Evolutionary conservation across 148 eudicot species (phyloP).

Genomic region (Tetragonia tetragonoides): DNA sequence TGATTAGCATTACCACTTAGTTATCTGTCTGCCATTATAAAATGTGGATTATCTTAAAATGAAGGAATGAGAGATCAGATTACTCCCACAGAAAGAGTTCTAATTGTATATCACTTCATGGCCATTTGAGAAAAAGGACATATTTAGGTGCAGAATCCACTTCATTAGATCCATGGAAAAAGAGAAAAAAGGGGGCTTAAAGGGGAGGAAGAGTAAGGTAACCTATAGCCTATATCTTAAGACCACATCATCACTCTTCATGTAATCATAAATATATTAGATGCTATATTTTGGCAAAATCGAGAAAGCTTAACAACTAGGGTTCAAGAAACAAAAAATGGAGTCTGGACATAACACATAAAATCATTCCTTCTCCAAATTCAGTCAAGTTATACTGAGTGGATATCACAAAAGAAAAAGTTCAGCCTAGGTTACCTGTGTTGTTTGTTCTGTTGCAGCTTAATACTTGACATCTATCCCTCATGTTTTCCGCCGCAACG

Average conservation of each 20-base stretch:
- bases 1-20: conserved; percentile 15
- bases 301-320: no score
- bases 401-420: not conserved
- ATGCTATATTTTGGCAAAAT: not conserved
- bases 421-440: conserved; percentile 19
- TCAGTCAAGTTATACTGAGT: not conserved
- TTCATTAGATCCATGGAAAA: conserved; percentile 5
- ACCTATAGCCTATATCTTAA: no score
- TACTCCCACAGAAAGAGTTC: conserved; percentile 12
- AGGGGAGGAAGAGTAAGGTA: not conserved
- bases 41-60: not conserved
- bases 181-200: not conserved
- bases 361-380: not conserved
- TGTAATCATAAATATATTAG: not conserved
- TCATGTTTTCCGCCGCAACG: conserved; percentile 19
- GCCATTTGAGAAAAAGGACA: conserved; percentile 25
- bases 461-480: not conserved
- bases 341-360: not conserved
- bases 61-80: conserved; percentile 7
- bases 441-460: not conserved
- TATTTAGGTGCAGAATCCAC: conserved; percentile 3
- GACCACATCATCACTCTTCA: not conserved
- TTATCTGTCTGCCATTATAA: conserved; percentile 8
- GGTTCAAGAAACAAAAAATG: no score
- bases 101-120: not conserved